Evolutionary conservation across 768 basidiomycete genomes (phyloP).

Genomic region (Tricholoma bakamatsutake): DNA sequence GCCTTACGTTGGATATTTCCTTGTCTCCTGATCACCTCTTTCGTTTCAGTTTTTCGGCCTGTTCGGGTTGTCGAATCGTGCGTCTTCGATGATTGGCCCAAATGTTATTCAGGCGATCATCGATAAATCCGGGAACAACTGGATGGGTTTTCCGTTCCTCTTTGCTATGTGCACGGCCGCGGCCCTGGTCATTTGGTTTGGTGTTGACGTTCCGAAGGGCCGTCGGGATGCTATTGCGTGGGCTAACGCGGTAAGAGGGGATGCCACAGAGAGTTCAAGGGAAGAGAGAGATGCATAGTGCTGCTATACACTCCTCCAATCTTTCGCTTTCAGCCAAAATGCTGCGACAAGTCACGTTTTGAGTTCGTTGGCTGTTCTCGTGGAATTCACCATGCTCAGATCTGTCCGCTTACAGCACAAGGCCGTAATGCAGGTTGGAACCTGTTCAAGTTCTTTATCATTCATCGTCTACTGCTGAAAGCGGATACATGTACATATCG

Average conservation of each 20-base stretch:
- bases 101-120: constrained; percentile 85
- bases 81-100: constrained; percentile 83
- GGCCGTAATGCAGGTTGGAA: no score
- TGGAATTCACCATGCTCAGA: no score
- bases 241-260: constrained; percentile 30
- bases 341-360: no score
- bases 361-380: no score
- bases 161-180: constrained; percentile 66
- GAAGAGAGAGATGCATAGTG: background rate
- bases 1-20: background rate
- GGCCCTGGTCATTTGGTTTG: constrained; percentile 74
- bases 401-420: no score
- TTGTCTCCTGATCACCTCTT: background rate
- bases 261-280: background rate
- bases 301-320: no score
- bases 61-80: constrained; percentile 78
- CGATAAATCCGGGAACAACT: constrained; percentile 62
- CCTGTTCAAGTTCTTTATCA: no score
- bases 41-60: constrained; percentile 72
- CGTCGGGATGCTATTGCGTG: constrained; percentile 55
- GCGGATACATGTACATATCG: no score
- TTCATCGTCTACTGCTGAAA: no score
- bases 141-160: constrained; percentile 82
- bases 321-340: no score
- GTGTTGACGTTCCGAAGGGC: constrained; percentile 58